A percentile compares a stretch with the other conserved stretches of the same genome.
Conservation (phyloP, 2,329 filamentous ascomycete genomes). For the Macrophomina pseudophaseolina region DNA sequence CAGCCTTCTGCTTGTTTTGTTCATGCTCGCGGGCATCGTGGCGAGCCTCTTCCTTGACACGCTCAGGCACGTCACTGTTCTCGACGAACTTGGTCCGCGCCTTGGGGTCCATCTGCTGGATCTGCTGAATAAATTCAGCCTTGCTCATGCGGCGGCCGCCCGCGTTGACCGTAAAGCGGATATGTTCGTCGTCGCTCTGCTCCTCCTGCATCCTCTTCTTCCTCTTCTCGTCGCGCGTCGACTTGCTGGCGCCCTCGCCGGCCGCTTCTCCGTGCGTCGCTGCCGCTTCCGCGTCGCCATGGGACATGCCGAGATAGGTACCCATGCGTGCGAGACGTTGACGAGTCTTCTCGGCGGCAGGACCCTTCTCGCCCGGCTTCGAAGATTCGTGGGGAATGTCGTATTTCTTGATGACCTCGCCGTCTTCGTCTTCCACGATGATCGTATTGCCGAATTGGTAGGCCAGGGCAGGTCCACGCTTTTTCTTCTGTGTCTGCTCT, state of each 20-base stretch:
- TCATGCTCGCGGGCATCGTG: slow-evolving; percentile 46
- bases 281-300: neutral
- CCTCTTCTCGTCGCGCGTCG: slow-evolving; percentile 28
- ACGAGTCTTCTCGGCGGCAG: slow-evolving; percentile 45
- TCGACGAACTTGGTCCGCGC: slow-evolving; percentile 60
- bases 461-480: slow-evolving; percentile 74
- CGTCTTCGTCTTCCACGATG: slow-evolving; percentile 85
- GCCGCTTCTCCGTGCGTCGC: slow-evolving; percentile 22
- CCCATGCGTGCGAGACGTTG: slow-evolving; percentile 59
- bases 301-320: slow-evolving; percentile 54
- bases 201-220: slow-evolving; percentile 46
- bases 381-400: slow-evolving; percentile 67
- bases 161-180: slow-evolving; percentile 77
- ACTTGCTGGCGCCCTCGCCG: slow-evolving; percentile 18
- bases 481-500: slow-evolving; percentile 41
- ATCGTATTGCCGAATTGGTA: slow-evolving; percentile 90
- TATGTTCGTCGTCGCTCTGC: slow-evolving; percentile 70
- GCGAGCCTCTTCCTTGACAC: slow-evolving; percentile 53
- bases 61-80: slow-evolving; percentile 53
- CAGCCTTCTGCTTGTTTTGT: slow-evolving; percentile 32
- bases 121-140: slow-evolving; percentile 76
- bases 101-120: slow-evolving; percentile 73
- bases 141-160: slow-evolving; percentile 79
- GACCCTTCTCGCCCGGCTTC: slow-evolving; percentile 36
- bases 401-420: slow-evolving; percentile 85